Evolutionary conservation across 225 moss, liverwort and hornwort genomes (phyloP).

Genomic region (Polytrichum formosum): DNA sequence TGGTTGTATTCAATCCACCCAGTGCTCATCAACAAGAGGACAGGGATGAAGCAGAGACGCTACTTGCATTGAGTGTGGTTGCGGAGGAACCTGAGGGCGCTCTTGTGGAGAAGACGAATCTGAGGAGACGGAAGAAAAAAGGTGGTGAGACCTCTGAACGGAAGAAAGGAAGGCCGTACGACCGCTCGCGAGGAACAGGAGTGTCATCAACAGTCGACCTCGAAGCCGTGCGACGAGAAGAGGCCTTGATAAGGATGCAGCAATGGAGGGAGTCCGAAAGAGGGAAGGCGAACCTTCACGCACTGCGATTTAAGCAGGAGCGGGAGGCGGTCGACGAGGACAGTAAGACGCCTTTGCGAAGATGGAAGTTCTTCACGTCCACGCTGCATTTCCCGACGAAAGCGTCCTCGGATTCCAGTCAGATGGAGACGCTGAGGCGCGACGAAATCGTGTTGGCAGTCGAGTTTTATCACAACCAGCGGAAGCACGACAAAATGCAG

Average conservation of each 20-base stretch:
- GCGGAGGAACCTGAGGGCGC: constrained; percentile 7
- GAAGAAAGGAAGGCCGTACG: constrained; percentile 92
- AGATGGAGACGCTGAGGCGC: constrained; percentile 32
- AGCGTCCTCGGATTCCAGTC: constrained; percentile 25
- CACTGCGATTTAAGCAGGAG: constrained; percentile 61
- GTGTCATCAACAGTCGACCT: constrained; percentile 27
- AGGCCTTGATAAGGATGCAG: constrained; percentile 66
- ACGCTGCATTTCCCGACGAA: constrained; percentile 51
- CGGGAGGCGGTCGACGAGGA: constrained; percentile 47
- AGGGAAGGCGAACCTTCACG: constrained; percentile 51
- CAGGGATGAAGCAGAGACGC: constrained; percentile 8
- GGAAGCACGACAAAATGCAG: constrained; percentile 76
- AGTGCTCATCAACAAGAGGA: constrained; percentile 3
- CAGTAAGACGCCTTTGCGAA: constrained; percentile 42
- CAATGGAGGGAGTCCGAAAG: constrained; percentile 67
- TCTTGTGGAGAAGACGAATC: constrained; percentile 11
- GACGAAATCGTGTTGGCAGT: constrained; percentile 72
- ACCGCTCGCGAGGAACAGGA: constrained; percentile 60
- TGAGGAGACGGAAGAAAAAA: constrained; percentile 18
- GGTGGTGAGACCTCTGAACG: constrained; percentile 32
- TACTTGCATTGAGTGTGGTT: constrained; percentile 16
- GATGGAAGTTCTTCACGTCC: constrained; percentile 57
- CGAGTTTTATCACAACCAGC: constrained; percentile 75
- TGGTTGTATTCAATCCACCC: constrained; percentile 3
- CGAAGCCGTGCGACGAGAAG: constrained; percentile 55